These are phyloP conservation scores for Colletotrichum graminicola DNA, from an alignment of 2,329 filamentous ascomycete genomes.

Conservation along the genomic window DNA sequence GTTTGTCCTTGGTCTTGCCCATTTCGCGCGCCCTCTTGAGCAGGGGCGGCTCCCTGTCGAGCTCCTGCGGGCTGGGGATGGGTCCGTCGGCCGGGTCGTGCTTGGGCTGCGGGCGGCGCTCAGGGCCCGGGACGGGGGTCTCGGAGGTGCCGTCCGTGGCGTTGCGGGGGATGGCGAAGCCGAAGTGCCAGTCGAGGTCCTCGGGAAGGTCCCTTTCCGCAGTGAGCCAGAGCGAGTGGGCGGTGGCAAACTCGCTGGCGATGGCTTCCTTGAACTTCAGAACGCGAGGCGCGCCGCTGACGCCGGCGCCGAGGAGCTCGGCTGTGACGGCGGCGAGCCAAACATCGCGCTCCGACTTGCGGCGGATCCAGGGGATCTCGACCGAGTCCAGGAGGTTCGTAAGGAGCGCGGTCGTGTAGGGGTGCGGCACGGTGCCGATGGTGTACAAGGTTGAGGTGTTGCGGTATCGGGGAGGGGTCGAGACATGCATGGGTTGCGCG, in stretches of 20 bases:
- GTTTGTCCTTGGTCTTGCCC: constrained; percentile 55
- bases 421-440: constrained; percentile 90
- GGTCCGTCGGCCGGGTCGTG: constrained; percentile 63
- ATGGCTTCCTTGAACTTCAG: constrained; percentile 85
- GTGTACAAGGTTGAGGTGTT: constrained; percentile 82
- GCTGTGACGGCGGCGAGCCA: constrained; percentile 83
- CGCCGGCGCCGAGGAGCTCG: constrained; percentile 72
- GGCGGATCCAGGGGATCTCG: constrained; percentile 74
- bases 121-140: constrained; percentile 69
- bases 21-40: constrained; percentile 62
- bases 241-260: constrained; percentile 73
- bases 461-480: constrained; percentile 74
- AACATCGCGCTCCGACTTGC: constrained; percentile 77
- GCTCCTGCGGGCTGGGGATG: constrained; percentile 64
- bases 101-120: constrained; percentile 65
- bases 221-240: constrained; percentile 83
- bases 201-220: constrained; percentile 73
- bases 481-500: constrained; percentile 73
- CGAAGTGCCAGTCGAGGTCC: constrained; percentile 91
- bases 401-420: constrained; percentile 83
- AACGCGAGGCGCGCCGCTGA: constrained; percentile 74
- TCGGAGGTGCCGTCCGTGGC: constrained; percentile 65
- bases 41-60: constrained; percentile 66
- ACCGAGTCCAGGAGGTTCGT: constrained; percentile 71
- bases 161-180: constrained; percentile 79